Evolutionary conservation across 768 basidiomycete species (phyloP).

Genomic region (Mrakia blollopis): DNA sequence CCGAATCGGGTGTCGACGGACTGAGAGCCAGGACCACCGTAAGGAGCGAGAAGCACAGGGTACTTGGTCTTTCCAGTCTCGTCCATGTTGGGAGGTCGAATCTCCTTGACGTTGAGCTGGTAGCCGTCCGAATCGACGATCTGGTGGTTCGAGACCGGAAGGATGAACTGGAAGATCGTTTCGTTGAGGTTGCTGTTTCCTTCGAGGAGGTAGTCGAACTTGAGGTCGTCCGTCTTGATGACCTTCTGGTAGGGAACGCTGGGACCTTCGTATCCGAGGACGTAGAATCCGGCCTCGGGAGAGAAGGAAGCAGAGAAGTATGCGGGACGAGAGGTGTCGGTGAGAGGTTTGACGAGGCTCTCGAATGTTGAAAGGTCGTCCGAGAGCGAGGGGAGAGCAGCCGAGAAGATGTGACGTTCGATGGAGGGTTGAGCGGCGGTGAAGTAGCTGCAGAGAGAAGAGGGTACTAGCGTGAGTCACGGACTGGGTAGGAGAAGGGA

Average conservation of each 20-base stretch:
- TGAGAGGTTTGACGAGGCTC: slow-evolving; percentile 39
- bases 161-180: slow-evolving; percentile 58
- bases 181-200: slow-evolving; percentile 64
- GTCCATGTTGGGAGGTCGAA: slow-evolving; percentile 88
- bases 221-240: slow-evolving; percentile 51
- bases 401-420: slow-evolving; percentile 77
- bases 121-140: slow-evolving; percentile 32
- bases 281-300: slow-evolving; percentile 76
- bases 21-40: slow-evolving; percentile 88
- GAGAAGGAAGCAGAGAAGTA: slow-evolving; percentile 72
- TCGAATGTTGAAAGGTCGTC: slow-evolving; percentile 35
- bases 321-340: slow-evolving; percentile 47
- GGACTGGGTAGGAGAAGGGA: neutral
- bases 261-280: slow-evolving; percentile 74
- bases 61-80: slow-evolving; percentile 93
- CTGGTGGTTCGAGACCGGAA: slow-evolving; percentile 23
- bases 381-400: slow-evolving; percentile 57
- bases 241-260: slow-evolving; percentile 82
- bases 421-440: slow-evolving; percentile 75
- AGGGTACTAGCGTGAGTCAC: slow-evolving; percentile 8
- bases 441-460: slow-evolving; percentile 62
- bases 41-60: slow-evolving; percentile 87
- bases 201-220: slow-evolving; percentile 53
- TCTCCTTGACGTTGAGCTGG: slow-evolving; percentile 78
- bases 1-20: slow-evolving; percentile 61